Base-by-base conservation (phyloP, 176 grass and related monocot genomes). In the Carex scoparia region DNA sequence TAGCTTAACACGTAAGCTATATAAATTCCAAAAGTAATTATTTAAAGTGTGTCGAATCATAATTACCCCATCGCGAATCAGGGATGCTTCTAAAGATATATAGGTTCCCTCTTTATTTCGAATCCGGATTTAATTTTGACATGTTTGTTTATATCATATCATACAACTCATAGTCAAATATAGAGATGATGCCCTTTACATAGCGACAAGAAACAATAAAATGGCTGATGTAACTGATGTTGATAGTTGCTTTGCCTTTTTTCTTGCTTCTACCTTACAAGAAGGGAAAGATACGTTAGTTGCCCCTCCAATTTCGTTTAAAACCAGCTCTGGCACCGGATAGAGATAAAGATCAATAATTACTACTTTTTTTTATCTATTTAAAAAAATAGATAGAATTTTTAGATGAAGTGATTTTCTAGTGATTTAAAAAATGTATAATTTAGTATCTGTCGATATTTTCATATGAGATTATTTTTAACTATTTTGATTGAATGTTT, bases 241-340 rank as follows among this genome's bases (percentile, higher is more conserved):
- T 57, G 74, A 78, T 78, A 33, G 51, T 33, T 33, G 74, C 74
- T 57, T 74, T 57, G 32, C 74, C 51, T 78, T 78, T 78, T 78
- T 78, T 31, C 12, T 57, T 6, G 51, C 10, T 32, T 76, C 48
- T 55, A 55, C 23, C 48, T 30, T 55, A 55, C 1, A 18, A 55
- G 11, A 31, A 53, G 48, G 61, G 11, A 76, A 76, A 76, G 16
- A 10, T 27, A 3, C 14, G 9, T 48, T 73, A 4, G n/a, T 75
- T 75, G 49, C 49, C 51, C 9, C 74, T 78, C 74, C 19, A 18
- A 16, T 57, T 78, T 78, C 5, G 27, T 56, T 77, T 77, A 56
- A 77, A 77, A 77, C 57, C 51, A 38, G 10, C 14, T 16, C 13
- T 38, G 32, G 1, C 19, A 1, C 44, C 5, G 38, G 38, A 1